These are phyloP conservation scores for Hemisphaericaspora xylofermentans DNA, from an alignment of 1,139 yeast genomes.

Conservation along the genomic window DNA sequence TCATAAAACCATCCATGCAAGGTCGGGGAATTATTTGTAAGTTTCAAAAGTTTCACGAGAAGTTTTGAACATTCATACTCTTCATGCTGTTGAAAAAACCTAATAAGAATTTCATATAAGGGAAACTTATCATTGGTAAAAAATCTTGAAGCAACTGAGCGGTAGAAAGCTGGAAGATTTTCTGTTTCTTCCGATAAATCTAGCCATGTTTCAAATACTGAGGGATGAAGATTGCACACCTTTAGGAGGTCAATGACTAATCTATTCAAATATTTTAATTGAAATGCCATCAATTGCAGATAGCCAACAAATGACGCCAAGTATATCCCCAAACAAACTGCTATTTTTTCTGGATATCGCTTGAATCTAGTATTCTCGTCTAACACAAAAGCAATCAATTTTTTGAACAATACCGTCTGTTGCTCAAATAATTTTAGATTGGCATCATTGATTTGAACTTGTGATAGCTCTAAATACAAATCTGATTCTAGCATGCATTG, in stretches of 20 bases:
- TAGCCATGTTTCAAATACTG: slow-evolving; percentile 13
- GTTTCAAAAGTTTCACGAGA: slow-evolving; percentile 7
- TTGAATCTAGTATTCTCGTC: slow-evolving; percentile 4
- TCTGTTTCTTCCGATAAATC: not conserved
- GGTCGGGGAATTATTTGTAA: slow-evolving; percentile 7
- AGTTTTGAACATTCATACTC: slow-evolving; percentile 6
- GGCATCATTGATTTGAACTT: slow-evolving; percentile 9
- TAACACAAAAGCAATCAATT: slow-evolving; percentile 11
- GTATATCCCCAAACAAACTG: slow-evolving; percentile 13
- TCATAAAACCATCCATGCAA: slow-evolving; percentile 7
- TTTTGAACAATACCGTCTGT: slow-evolving; percentile 15
- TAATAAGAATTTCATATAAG: slow-evolving; percentile 5
- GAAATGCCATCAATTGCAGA: slow-evolving; percentile 10
- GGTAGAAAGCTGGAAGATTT: slow-evolving; percentile 1
- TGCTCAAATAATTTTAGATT: slow-evolving; percentile 13
- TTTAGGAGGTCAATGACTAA: slow-evolving; percentile 9
- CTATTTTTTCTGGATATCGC: slow-evolving; percentile 4
- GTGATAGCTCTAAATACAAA: slow-evolving; percentile 11
- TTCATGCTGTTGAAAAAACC: slow-evolving; percentile 1
- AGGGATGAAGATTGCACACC: slow-evolving; percentile 11
- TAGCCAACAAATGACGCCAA: slow-evolving; percentile 9
- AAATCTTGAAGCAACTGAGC: not conserved
- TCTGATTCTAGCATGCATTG: slow-evolving; percentile 9
- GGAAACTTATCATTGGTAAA: slow-evolving; percentile 6
- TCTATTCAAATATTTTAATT: slow-evolving; percentile 11